A percentile compares a stretch with the other conserved stretches of the same genome.
Evolutionary conservation across 352 stramenopile genomes (phyloP).

Genomic region (Phytophthora fragariaefolia): DNA sequence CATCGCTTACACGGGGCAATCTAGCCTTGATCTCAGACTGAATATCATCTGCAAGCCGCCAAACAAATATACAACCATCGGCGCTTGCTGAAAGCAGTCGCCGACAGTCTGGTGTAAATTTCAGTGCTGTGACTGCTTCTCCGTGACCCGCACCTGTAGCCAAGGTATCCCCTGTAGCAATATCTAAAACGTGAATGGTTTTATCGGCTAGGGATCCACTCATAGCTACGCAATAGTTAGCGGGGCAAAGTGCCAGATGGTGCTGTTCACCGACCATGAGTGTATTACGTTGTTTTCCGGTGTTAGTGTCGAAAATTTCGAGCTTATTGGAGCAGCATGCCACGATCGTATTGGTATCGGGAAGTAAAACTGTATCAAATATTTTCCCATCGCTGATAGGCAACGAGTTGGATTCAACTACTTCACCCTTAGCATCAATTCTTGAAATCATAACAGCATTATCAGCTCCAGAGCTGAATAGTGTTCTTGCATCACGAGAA

Average conservation of each 20-base stretch:
- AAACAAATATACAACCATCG: constrained; percentile 91
- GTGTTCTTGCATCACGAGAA: constrained; percentile 65
- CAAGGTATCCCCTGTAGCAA: constrained; percentile 77
- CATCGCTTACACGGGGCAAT: constrained; percentile 50
- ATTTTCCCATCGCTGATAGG: constrained; percentile 71
- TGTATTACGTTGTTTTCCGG: constrained; percentile 63
- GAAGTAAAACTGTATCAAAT: constrained; percentile 77
- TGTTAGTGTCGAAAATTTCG: constrained; percentile 69
- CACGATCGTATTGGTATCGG: constrained; percentile 71
- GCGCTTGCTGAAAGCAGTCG: constrained; percentile 82
- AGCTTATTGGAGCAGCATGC: constrained; percentile 84
- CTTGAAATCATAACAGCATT: constrained; percentile 75
- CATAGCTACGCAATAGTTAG: constrained; percentile 77
- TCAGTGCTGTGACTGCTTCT: constrained; percentile 81
- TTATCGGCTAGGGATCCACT: constrained; percentile 86
- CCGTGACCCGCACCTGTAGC: constrained; percentile 85
- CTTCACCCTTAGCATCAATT: constrained; percentile 46
- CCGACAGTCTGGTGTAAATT: constrained; percentile 89
- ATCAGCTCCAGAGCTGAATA: constrained; percentile 76
- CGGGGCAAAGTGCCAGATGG: constrained; percentile 69
- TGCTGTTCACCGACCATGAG: constrained; percentile 81
- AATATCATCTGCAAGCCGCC: constrained; percentile 81
- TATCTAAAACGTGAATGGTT: constrained; percentile 87
- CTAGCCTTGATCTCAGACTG: constrained; percentile 69
- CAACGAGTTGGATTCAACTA: constrained; percentile 56